Conservation (phyloP, 441 rosid species). For the Euphorbia schlechtendalii region DNA sequence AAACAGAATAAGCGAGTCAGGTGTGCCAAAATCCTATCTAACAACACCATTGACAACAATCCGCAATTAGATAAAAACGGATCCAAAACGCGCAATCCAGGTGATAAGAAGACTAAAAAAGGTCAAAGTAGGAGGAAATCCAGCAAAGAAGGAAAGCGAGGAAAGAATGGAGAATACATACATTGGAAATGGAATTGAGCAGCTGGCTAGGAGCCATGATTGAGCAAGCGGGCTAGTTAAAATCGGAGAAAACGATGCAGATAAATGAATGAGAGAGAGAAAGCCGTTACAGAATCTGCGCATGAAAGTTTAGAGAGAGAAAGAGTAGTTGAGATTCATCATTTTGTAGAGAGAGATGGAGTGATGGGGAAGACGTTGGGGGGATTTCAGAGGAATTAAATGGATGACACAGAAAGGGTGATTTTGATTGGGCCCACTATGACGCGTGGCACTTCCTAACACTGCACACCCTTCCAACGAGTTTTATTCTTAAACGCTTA, state of each 20-base stretch:
- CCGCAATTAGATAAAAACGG: too few species aligned
- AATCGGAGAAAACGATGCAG: background rate
- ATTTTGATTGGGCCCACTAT: slow-evolving; percentile 1
- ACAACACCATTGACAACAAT: too few species aligned
- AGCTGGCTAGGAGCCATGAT: slow-evolving; percentile 57
- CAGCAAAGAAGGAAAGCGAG: too few species aligned
- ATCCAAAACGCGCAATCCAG: background rate
- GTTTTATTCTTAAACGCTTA: too few species aligned
- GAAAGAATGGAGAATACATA: too few species aligned
- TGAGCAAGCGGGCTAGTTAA: background rate
- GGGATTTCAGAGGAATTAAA: too few species aligned
- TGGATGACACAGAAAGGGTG: background rate
- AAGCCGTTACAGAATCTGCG: slow-evolving; percentile 6
- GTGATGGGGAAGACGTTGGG: too few species aligned
- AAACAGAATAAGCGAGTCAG: too few species aligned
- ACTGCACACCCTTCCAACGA: background rate
- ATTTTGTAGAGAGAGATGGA: too few species aligned
- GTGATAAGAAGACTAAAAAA: slow-evolving; percentile 5
- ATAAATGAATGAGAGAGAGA: background rate
- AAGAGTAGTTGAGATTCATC: slow-evolving; percentile 2
- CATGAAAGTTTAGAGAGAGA: background rate
- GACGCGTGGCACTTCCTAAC: slow-evolving; percentile 12
- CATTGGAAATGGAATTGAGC: slow-evolving; percentile 56
- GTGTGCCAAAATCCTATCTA: too few species aligned
- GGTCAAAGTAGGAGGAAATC: background rate